Conservation (phyloP, 2,329 filamentous ascomycete species). For the Trichothecium sympodiale region DNA sequence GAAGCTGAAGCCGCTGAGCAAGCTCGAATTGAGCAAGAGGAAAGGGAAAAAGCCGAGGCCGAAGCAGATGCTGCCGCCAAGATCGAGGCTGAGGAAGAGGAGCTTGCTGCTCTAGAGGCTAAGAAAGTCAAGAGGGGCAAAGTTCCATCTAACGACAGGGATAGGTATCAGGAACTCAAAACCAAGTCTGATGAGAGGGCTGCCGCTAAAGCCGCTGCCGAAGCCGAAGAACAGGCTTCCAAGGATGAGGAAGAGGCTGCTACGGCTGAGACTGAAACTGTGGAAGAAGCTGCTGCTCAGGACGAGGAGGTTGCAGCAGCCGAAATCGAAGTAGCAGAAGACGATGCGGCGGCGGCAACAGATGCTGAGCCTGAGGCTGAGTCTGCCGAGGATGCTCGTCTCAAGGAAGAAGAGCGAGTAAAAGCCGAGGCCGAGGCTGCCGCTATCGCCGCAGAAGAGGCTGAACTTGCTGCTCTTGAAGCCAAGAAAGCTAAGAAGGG, state of each 20-base stretch:
- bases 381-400: conserved; percentile 13
- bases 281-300: conserved; percentile 10
- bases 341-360: conserved; percentile 8
- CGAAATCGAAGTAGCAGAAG: too few relatives aligned
- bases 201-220: background rate
- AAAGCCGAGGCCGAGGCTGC: conserved; percentile 18
- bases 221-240: conserved; percentile 14
- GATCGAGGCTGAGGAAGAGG: conserved; percentile 4
- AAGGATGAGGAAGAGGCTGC: conserved; percentile 16
- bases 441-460: conserved; percentile 15
- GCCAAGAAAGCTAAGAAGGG: conserved; percentile 24
- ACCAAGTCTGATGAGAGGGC: background rate
- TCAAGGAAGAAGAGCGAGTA: conserved; percentile 18
- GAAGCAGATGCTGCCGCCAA: conserved; percentile 10
- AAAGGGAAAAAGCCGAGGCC: conserved; percentile 8
- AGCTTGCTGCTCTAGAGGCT: conserved; percentile 13
- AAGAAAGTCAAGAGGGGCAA: conserved; percentile 20
- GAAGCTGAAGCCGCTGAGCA: conserved; percentile 19
- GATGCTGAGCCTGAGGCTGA: conserved; percentile 4
- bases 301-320: conserved; percentile 15
- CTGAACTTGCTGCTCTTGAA: conserved; percentile 16
- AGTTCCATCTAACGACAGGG: conserved; percentile 6
- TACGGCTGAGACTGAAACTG: conserved; percentile 11
- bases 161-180: conserved; percentile 1
- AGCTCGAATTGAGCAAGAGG: conserved; percentile 6